Evolutionary conservation across 176 grass and related monocot genomes (phyloP).

Genomic region (Carex myosuroides): DNA sequence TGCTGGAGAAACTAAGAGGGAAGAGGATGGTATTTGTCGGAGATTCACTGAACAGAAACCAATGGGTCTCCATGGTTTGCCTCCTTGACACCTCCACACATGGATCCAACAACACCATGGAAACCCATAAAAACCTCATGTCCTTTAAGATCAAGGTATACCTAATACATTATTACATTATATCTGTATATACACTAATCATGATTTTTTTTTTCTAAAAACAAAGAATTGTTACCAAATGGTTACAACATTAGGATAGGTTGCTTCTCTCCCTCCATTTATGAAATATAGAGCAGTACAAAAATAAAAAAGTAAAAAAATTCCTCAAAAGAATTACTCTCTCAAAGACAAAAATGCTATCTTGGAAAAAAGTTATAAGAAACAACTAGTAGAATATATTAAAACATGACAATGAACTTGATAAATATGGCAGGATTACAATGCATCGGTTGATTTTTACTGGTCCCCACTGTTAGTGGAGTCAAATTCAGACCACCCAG

Average conservation of each 20-base stretch:
- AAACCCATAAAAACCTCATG: constrained; percentile 34
- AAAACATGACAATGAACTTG: background rate
- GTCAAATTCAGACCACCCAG: constrained; percentile 72
- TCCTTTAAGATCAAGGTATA: constrained; percentile 57
- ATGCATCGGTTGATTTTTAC: constrained; percentile 74
- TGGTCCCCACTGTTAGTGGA: constrained; percentile 85
- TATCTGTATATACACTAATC: background rate
- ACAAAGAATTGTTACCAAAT: background rate
- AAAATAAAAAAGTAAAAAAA: background rate
- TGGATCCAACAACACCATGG: constrained; percentile 31
- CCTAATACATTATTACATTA: background rate
- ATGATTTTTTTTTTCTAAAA: background rate
- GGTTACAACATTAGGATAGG: background rate
- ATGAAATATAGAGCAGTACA: background rate
- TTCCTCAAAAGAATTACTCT: background rate
- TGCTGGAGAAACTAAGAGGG: constrained; percentile 43
- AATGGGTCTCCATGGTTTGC: constrained; percentile 82
- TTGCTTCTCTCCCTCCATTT: background rate
- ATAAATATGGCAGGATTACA: constrained; percentile 43
- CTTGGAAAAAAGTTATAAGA: background rate
- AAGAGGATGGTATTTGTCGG: constrained; percentile 66
- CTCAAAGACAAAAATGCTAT: background rate
- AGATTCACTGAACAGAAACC: constrained; percentile 84
- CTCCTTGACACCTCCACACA: constrained; percentile 56
- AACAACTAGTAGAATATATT: background rate